phyloP scores from a whole-genome alignment of 345 rosid species.

The Linum tenue region DNA sequence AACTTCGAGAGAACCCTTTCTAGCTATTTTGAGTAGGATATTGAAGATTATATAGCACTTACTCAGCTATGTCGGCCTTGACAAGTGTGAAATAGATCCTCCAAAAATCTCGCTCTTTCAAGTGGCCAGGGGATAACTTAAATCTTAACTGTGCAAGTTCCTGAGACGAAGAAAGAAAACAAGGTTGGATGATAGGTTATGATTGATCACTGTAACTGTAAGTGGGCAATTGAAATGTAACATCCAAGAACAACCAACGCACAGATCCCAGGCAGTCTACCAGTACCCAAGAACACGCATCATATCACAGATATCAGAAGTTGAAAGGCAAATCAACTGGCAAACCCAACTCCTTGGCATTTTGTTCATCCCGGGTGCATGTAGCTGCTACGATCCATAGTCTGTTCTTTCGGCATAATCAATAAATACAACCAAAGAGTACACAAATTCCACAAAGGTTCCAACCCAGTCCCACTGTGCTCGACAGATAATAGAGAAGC shows the following conservation, averaged over 20 bases:
- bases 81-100: slow-evolving; percentile 69
- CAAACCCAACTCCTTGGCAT: not conserved
- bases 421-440: no score
- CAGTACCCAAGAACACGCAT: not conserved
- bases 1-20: not conserved
- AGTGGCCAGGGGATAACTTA: slow-evolving; percentile 55
- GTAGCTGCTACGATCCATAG: not conserved
- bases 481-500: no score
- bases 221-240: no score
- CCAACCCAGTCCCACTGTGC: no score
- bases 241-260: no score
- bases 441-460: no score
- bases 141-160: slow-evolving; percentile 80
- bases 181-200: not conserved
- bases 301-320: not conserved
- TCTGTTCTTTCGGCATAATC: not conserved
- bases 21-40: not conserved
- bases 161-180: slow-evolving; percentile 23
- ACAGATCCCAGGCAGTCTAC: not conserved
- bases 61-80: slow-evolving; percentile 57
- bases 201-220: not conserved
- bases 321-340: no score
- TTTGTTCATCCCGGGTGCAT: not conserved
- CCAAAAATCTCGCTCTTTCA: slow-evolving; percentile 86
- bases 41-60: slow-evolving; percentile 13